phyloP scores from a whole-genome alignment of 371 early-diverging fungal species.

The Apophysomyces variabilis region DNA sequence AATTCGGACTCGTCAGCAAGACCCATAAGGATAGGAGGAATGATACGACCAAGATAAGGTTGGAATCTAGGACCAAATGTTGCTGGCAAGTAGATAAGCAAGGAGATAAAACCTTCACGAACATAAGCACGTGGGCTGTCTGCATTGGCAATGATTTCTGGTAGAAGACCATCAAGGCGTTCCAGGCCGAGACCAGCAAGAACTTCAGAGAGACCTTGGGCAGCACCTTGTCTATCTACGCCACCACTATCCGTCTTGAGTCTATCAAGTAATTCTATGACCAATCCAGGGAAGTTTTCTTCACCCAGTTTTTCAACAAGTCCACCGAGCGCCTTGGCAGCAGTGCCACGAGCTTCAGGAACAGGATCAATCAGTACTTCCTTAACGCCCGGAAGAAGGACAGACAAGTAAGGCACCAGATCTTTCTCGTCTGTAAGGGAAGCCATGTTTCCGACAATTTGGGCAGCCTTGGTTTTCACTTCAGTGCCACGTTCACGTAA shows the following conservation, averaged over 20 bases:
- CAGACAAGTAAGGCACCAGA: constrained; percentile 83
- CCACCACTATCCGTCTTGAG: constrained; percentile 88
- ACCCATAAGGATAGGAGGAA: constrained; percentile 89
- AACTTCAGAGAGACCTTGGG: constrained; percentile 96
- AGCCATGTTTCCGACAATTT: constrained; percentile 98
- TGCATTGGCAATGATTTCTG: constrained; percentile 87
- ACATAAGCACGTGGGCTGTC: constrained; percentile 76
- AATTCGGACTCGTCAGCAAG: constrained; percentile 95
- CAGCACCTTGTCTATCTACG: constrained; percentile 96
- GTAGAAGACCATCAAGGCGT: constrained; percentile 87
- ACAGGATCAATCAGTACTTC: constrained; percentile 94
- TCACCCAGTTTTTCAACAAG: constrained; percentile 93
- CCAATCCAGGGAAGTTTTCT: constrained; percentile 89
- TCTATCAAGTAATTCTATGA: constrained; percentile 81
- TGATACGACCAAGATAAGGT: constrained; percentile 85
- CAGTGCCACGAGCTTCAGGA: constrained; percentile 93
- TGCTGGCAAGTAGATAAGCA: constrained; percentile 94
- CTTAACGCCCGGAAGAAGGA: constrained; percentile 86
- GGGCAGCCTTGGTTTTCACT: constrained; percentile 92
- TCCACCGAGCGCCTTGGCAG: constrained; percentile 93
- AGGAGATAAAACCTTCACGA: constrained; percentile 96
- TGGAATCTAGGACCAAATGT: constrained; percentile 92
- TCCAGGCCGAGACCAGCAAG: constrained; percentile 89
- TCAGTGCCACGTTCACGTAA: constrained; percentile 89
- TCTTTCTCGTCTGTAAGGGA: constrained; percentile 91